Evolutionary conservation across 1,284 basidiomycete genomes (phyloP).

Genomic region (Ganoderma sinense): DNA sequence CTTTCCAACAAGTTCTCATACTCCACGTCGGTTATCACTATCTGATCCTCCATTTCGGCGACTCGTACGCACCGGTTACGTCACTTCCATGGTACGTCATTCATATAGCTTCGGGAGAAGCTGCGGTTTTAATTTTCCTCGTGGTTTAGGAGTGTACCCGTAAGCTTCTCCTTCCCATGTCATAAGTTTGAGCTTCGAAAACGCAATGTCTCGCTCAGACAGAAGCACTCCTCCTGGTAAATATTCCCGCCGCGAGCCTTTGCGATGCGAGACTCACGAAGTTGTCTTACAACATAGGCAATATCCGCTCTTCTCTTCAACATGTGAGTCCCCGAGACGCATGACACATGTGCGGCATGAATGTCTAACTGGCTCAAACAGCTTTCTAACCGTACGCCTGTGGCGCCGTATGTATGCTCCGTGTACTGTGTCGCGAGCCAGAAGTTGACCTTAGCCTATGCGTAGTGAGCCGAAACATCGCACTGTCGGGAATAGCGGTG

Average conservation of each 20-base stretch:
- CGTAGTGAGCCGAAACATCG: background rate
- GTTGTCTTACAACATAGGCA: background rate
- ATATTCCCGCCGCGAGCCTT: background rate
- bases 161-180: background rate
- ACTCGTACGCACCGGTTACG: background rate
- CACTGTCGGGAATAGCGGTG: background rate
- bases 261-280: too few relatives aligned
- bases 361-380: background rate
- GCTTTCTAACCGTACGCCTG: background rate
- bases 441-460: background rate
- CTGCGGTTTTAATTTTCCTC: background rate
- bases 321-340: background rate
- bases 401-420: background rate
- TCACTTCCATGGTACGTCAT: conserved; percentile 6
- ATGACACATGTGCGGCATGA: too few relatives aligned
- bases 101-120: background rate
- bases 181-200: background rate
- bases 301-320: background rate
- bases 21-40: conserved; percentile 6
- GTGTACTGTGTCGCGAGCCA: too few relatives aligned
- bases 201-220: background rate
- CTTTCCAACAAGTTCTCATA: conserved; percentile 3
- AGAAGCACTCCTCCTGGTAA: background rate
- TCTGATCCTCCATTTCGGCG: conserved; percentile 7
- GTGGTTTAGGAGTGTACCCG: background rate